Evolutionary conservation across 2,329 filamentous ascomycete species (phyloP).

Genomic region (Waltergamsia citrina): DNA sequence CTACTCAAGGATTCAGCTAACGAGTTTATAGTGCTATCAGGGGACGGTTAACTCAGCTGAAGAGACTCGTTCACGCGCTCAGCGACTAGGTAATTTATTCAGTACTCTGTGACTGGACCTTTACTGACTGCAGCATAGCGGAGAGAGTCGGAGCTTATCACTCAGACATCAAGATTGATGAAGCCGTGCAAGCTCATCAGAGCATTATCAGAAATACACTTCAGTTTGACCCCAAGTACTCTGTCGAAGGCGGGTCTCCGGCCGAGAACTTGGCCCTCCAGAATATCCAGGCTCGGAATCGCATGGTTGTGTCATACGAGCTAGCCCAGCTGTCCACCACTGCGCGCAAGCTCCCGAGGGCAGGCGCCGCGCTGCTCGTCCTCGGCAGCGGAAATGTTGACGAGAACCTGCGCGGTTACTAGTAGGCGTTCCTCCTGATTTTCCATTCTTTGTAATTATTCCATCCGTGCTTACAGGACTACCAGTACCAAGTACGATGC

Average conservation of each 20-base stretch:
- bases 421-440: slow-evolving; percentile 1
- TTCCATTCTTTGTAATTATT: background rate
- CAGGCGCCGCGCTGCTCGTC: slow-evolving; percentile 49
- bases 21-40: slow-evolving; percentile 1
- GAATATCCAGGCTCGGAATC: slow-evolving; percentile 55
- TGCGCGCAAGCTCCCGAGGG: slow-evolving; percentile 39
- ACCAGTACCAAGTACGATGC: slow-evolving; percentile 20
- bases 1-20: background rate
- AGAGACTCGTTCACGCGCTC: slow-evolving; percentile 37
- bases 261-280: slow-evolving; percentile 56
- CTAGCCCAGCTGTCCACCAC: slow-evolving; percentile 53
- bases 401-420: slow-evolving; percentile 6
- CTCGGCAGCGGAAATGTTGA: slow-evolving; percentile 28
- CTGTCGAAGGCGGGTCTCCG: slow-evolving; percentile 44
- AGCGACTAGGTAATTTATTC: slow-evolving; percentile 2
- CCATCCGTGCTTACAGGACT: background rate
- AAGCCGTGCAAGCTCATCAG: slow-evolving; percentile 42
- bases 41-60: slow-evolving; percentile 43
- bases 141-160: slow-evolving; percentile 7
- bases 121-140: background rate
- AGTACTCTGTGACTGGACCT: too few relatives aligned
- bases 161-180: slow-evolving; percentile 7
- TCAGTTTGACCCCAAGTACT: slow-evolving; percentile 23
- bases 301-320: slow-evolving; percentile 54
- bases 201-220: slow-evolving; percentile 15